These are phyloP conservation scores for Lanmaoa rubissima DNA, from an alignment of 768 basidiomycete species.

Conservation along the genomic window DNA sequence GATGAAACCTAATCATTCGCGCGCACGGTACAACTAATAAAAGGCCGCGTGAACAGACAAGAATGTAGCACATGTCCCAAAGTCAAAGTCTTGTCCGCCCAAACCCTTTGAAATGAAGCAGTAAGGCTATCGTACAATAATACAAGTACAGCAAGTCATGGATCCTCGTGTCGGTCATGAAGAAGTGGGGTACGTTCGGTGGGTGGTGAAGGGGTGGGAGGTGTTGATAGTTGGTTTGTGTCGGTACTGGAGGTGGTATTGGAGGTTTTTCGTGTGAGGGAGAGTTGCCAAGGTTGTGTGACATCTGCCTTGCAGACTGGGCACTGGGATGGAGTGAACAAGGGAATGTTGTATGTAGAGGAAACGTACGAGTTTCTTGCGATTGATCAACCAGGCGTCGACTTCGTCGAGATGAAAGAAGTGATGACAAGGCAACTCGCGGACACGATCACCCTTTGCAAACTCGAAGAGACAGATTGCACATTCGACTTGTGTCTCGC, in stretches of 20 bases:
- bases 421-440: constrained; percentile 92
- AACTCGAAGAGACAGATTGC: constrained; percentile 92
- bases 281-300: constrained; percentile 52
- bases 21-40: constrained; percentile 12
- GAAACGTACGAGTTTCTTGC: constrained; percentile 82
- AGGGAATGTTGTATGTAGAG: not conserved
- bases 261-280: constrained; percentile 15
- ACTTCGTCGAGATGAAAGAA: constrained; percentile 93
- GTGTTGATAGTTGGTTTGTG: constrained; percentile 4
- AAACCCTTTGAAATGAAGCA: constrained; percentile 3
- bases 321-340: constrained; percentile 50
- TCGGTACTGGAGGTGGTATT: constrained; percentile 2
- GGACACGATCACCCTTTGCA: constrained; percentile 81
- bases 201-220: constrained; percentile 15
- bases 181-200: constrained; percentile 37
- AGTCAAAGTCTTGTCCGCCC: not conserved
- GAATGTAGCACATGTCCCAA: constrained; percentile 10
- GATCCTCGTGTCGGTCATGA: constrained; percentile 14
- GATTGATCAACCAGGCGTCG: constrained; percentile 87
- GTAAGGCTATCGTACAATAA: constrained; percentile 24
- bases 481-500: constrained; percentile 80
- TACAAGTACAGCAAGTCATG: constrained; percentile 16
- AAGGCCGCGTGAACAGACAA: constrained; percentile 8
- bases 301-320: constrained; percentile 93
- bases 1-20: constrained; percentile 21